A percentile compares a stretch with the other conserved stretches of the same genome.
Conservation (phyloP, 495 filamentous ascomycete genomes). For the Annulohypoxylon maeteangense region DNA sequence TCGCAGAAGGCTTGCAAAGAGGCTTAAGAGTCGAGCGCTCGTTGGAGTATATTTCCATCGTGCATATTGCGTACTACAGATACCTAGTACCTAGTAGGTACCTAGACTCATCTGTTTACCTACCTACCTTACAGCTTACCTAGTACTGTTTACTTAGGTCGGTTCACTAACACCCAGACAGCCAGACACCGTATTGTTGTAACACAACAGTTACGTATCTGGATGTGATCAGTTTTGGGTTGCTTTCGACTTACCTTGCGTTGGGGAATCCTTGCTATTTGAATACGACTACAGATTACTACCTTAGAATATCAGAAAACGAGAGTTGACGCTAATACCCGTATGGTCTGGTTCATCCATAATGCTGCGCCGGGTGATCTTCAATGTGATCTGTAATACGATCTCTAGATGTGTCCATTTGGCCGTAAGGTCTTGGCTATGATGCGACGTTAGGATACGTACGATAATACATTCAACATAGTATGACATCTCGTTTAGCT, state of each 20-base stretch:
- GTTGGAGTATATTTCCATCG: neutral
- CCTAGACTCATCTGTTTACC: too few relatives aligned
- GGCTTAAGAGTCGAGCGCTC: neutral
- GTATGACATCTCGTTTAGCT: slow-evolving; percentile 11
- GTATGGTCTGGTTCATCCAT: slow-evolving; percentile 17
- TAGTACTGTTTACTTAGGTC: neutral
- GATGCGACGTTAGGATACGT: slow-evolving; percentile 21
- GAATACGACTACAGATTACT: neutral
- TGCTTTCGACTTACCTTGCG: neutral
- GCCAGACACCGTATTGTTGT: neutral
- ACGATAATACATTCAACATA: neutral
- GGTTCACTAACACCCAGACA: neutral
- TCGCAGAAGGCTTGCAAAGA: neutral
- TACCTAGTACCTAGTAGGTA: too few relatives aligned
- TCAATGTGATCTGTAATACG: slow-evolving; percentile 34
- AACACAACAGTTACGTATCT: neutral
- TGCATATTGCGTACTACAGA: neutral
- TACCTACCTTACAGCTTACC: too few relatives aligned
- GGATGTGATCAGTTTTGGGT: neutral
- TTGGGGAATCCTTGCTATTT: neutral
- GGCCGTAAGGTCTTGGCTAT: slow-evolving; percentile 21
- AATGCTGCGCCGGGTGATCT: slow-evolving; percentile 28
- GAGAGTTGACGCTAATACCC: slow-evolving; percentile 6
- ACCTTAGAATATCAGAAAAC: neutral
- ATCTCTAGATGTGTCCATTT: slow-evolving; percentile 26